These are phyloP conservation scores for Cyberlindnera mycetangii DNA, from an alignment of 805 yeast species.

Conservation along the genomic window DNA sequence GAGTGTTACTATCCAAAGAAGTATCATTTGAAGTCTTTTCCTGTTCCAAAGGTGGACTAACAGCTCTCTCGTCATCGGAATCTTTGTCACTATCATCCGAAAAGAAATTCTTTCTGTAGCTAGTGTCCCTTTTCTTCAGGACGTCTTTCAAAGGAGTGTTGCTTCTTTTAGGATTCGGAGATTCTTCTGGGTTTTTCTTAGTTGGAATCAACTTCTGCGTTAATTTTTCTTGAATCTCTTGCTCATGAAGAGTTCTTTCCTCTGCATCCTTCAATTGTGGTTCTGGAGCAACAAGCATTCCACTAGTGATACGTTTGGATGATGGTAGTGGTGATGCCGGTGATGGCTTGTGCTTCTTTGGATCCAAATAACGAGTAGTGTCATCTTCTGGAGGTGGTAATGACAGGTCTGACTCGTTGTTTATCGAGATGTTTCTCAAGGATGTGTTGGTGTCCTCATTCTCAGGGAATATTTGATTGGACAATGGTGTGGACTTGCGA, in stretches of 20 bases:
- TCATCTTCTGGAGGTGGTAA: constrained; percentile 28
- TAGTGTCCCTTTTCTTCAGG: constrained; percentile 1
- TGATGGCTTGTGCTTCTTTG: constrained; percentile 22
- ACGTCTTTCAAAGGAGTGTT: constrained; percentile 7
- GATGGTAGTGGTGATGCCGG: constrained; percentile 25
- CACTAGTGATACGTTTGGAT: constrained; percentile 39
- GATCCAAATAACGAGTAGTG: constrained; percentile 21
- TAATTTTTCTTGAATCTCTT: constrained; percentile 29
- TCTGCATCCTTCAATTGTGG: constrained; percentile 40
- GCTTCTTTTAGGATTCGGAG: constrained; percentile 1
- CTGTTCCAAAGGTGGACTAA: neutral
- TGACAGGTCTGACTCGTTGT: constrained; percentile 33
- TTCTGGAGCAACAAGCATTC: constrained; percentile 42
- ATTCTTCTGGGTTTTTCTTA: constrained; percentile 14
- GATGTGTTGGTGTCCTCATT: constrained; percentile 16
- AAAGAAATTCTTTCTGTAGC: constrained; percentile 11
- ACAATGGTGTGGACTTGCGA: constrained; percentile 38
- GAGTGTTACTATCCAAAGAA: neutral
- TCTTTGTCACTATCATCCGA: constrained; percentile 10
- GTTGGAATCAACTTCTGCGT: constrained; percentile 23
- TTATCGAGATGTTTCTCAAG: constrained; percentile 26
- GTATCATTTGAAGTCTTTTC: neutral
- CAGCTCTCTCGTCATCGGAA: neutral
- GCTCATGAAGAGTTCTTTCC: constrained; percentile 37
- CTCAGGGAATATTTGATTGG: constrained; percentile 38